phyloP scores from a whole-genome alignment of 257 asterid species.

The Solanum tarijense region DNA sequence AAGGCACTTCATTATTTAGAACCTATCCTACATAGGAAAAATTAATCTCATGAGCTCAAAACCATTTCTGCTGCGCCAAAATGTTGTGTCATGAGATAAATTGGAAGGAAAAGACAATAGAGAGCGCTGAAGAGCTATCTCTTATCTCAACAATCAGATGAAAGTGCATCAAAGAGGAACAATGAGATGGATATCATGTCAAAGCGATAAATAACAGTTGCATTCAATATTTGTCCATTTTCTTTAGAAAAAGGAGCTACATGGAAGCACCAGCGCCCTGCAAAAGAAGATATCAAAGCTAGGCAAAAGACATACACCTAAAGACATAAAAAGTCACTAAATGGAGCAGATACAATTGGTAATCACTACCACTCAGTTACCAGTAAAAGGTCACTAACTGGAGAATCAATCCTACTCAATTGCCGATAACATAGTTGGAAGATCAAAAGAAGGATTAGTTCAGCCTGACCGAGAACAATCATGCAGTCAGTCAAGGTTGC shows the following conservation, averaged over 20 bases:
- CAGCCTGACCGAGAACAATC: not conserved
- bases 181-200: not conserved
- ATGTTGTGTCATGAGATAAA: not conserved
- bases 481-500: not conserved
- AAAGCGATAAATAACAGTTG: not conserved
- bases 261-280: not conserved
- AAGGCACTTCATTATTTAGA: not conserved
- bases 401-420: not conserved
- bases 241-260: not conserved
- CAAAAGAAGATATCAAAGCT: not conserved
- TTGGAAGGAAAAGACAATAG: not conserved
- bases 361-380: not conserved
- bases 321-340: not conserved
- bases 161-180: not conserved
- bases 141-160: not conserved
- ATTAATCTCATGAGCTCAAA: not conserved
- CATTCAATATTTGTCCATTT: not conserved
- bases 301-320: not conserved
- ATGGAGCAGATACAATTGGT: not conserved
- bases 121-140: not conserved
- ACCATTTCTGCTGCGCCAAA: not conserved
- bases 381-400: not conserved
- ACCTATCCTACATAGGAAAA: not conserved
- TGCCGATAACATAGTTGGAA: not conserved
- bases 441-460: not conserved